Base-by-base conservation (phyloP, 1,139 yeast genomes). In the Saccharomyces pastorianus region DNA sequence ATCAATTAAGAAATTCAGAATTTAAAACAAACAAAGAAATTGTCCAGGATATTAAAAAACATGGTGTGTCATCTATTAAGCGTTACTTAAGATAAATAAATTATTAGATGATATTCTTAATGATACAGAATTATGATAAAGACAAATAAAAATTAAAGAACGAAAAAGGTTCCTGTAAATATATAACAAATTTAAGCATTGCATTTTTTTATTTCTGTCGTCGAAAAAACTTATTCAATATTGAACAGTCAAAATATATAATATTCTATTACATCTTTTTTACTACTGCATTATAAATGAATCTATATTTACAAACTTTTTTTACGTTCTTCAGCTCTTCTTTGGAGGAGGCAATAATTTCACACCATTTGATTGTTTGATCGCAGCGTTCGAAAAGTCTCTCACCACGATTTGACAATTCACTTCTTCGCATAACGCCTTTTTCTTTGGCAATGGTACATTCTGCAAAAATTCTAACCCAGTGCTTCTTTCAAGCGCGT, bases 401-500 rank as follows among this genome's bases (percentile, higher is more conserved):
- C 96, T 77, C n/a, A 90, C 93, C 11, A 84, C 79, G 50, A 90
- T 82, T 51, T 82, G 84, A 72, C 99, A 93, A 53, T 79, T 77
- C 32, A 86, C 85, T 63, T 91, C 96, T 57, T 78, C 75, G 71
- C 99, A 93, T 60, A 93, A 78, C 55, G 83, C 83, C 61, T 79
- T 81, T 64, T 81, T 82, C 63, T 81, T 79, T 54, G 70, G 70
- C 29, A 73, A 73, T 0, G 95, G 86, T 17, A 88, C 81, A 60
- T 83, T 81, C 53, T 84, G 82, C 67, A 93, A 73, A 58, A 93
- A 81, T 60, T 86, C 93, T 57, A 91, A 76, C 0, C 99, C 99
- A 6, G 93, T 77, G 2, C 95, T 80, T 63, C 88, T 78, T 69
- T 93, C 99, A 57, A 93, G 74, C 0, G 96, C 95, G 59, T 89